Evolutionary conservation across 2,329 filamentous ascomycete species (phyloP).

Genomic region (Nigrograna mackinnonii): DNA sequence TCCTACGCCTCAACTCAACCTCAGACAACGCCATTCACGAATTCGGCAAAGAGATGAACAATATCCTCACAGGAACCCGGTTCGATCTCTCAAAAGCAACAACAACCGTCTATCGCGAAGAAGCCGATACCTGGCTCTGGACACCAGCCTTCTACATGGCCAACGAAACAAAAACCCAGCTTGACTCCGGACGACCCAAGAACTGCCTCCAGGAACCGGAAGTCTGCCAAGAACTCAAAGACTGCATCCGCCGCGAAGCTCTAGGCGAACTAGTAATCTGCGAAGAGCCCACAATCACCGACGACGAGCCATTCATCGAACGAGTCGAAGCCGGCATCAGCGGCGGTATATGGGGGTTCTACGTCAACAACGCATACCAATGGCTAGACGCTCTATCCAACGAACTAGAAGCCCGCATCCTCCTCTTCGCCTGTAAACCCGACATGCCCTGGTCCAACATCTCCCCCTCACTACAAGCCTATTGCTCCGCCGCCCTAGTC

Average conservation of each 20-base stretch:
- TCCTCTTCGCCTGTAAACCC: neutral
- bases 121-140: neutral
- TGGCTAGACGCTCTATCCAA: neutral
- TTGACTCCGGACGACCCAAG: slow-evolving; percentile 1
- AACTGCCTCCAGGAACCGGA: neutral
- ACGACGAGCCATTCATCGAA: neutral
- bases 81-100: slow-evolving; percentile 1
- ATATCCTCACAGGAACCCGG: neutral
- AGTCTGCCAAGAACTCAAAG: slow-evolving; percentile 4
- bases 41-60: neutral
- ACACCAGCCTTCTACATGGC: slow-evolving; percentile 2
- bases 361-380: neutral
- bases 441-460: neutral
- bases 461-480: no score
- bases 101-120: slow-evolving; percentile 1
- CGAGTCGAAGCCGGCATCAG: neutral
- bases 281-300: slow-evolving; percentile 1
- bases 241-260: slow-evolving; percentile 6
- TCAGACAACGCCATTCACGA: neutral
- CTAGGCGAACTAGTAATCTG: slow-evolving; percentile 6
- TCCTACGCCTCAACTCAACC: neutral
- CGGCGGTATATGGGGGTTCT: neutral
- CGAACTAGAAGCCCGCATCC: neutral
- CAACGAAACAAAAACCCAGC: neutral
- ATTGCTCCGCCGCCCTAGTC: no score